phyloP scores from a whole-genome alignment of 768 basidiomycete genomes.

The Pluteus cervinus region DNA sequence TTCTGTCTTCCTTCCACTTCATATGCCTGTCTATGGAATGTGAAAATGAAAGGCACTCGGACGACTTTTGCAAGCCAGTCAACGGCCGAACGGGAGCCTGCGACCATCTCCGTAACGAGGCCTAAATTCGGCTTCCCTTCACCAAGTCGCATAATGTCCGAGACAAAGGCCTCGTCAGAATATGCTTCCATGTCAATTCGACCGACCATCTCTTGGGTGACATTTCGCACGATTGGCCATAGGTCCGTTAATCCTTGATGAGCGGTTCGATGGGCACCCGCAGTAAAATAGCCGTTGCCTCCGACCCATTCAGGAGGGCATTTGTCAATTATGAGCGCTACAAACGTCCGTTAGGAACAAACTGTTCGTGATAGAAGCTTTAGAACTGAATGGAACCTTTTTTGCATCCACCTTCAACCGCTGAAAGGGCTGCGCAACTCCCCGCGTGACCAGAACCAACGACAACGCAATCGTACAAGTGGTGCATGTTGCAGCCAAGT shows the following conservation, averaged over 20 bases:
- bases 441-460: slow-evolving; percentile 66
- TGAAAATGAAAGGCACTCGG: slow-evolving; percentile 47
- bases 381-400: slow-evolving; percentile 28
- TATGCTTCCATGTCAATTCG: slow-evolving; percentile 58
- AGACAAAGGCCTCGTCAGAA: slow-evolving; percentile 43
- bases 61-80: slow-evolving; percentile 50
- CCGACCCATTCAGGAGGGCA: slow-evolving; percentile 59
- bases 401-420: slow-evolving; percentile 51
- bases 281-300: slow-evolving; percentile 70
- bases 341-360: neutral
- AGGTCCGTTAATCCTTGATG: slow-evolving; percentile 59
- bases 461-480: slow-evolving; percentile 54
- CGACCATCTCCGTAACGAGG: slow-evolving; percentile 48
- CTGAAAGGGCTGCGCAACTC: slow-evolving; percentile 57
- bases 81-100: slow-evolving; percentile 48
- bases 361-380: neutral
- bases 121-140: slow-evolving; percentile 40
- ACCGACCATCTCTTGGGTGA: slow-evolving; percentile 31
- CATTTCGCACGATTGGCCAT: slow-evolving; percentile 46
- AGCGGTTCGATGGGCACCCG: slow-evolving; percentile 60
- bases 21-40: slow-evolving; percentile 66
- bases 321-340: slow-evolving; percentile 61
- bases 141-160: slow-evolving; percentile 58
- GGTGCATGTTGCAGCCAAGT: slow-evolving; percentile 3
- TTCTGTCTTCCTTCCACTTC: slow-evolving; percentile 53